phyloP scores from a whole-genome alignment of 352 stramenopile genomes.

The Phytophthora citricola region DNA sequence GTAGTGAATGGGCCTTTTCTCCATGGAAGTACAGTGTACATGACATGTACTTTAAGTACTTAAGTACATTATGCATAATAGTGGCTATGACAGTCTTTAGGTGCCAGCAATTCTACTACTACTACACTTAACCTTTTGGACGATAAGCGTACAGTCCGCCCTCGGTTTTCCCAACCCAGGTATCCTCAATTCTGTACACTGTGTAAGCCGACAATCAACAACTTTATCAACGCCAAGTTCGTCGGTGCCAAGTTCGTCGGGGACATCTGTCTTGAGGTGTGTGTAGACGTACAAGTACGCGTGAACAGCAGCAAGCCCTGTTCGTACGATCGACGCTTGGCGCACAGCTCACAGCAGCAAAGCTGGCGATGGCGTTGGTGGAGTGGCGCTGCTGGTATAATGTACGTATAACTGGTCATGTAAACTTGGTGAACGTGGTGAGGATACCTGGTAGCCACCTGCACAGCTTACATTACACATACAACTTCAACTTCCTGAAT shows the following conservation, averaged over 20 bases:
- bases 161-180: background rate
- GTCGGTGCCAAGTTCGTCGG: slow-evolving; percentile 14
- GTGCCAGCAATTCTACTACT: too few relatives aligned
- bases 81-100: too few relatives aligned
- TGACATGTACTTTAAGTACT: too few relatives aligned
- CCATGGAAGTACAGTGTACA: slow-evolving; percentile 1
- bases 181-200: slow-evolving; percentile 1
- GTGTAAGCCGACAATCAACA: slow-evolving; percentile 10
- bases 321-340: slow-evolving; percentile 3
- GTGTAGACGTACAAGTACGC: slow-evolving; percentile 18
- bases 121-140: too few relatives aligned
- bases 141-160: background rate
- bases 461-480: slow-evolving; percentile 18
- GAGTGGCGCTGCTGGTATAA: too few relatives aligned
- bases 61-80: too few relatives aligned
- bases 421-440: background rate
- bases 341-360: too few relatives aligned
- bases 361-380: too few relatives aligned
- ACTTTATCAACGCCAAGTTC: slow-evolving; percentile 16
- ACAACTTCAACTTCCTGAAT: slow-evolving; percentile 35
- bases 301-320: slow-evolving; percentile 21
- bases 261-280: slow-evolving; percentile 32
- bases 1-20: slow-evolving; percentile 21
- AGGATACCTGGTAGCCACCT: background rate
- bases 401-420: too few relatives aligned